Conservation (phyloP, 306 rosid genomes). For the Inga leiocalycina region DNA sequence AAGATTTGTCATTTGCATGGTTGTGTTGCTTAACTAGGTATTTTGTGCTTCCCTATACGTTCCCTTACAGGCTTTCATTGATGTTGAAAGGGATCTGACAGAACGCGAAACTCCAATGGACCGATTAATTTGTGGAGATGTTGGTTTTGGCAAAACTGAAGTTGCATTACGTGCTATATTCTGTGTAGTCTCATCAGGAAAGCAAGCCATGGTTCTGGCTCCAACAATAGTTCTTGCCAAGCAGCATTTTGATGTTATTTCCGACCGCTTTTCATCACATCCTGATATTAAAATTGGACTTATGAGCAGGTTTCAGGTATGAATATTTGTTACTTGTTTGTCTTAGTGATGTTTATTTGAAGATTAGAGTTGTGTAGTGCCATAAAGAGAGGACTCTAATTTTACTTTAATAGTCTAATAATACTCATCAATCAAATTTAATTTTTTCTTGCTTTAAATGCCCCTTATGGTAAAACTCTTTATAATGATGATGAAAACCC, state of each 20-base stretch:
- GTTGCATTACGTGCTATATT: constrained; percentile 95
- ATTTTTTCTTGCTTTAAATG: background rate
- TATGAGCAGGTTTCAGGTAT: constrained; percentile 95
- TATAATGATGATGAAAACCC: too few relatives aligned
- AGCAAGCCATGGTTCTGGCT: constrained; percentile 95
- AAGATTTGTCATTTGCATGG: background rate
- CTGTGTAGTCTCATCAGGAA: constrained; percentile 80
- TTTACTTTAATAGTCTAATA: constrained; percentile 13
- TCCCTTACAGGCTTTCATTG: constrained; percentile 76
- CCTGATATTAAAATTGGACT: constrained; percentile 74
- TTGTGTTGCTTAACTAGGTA: constrained; percentile 32
- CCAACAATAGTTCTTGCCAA: constrained; percentile 95
- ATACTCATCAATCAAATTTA: constrained; percentile 15
- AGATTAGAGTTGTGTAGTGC: background rate
- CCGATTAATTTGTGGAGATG: constrained; percentile 95
- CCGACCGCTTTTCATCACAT: constrained; percentile 73
- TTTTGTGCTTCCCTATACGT: constrained; percentile 25
- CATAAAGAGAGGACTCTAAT: constrained; percentile 3
- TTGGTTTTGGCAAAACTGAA: constrained; percentile 98
- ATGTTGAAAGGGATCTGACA: constrained; percentile 86
- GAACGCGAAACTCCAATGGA: constrained; percentile 93
- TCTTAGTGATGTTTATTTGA: constrained; percentile 22
- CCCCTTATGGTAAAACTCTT: background rate
- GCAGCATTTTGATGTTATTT: constrained; percentile 88
- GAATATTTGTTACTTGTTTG: constrained; percentile 14